Evolutionary conservation across 768 basidiomycete species (phyloP), one percentile per base, ranked within the genome.

Genomic region (Pholiota conissans): DNA sequence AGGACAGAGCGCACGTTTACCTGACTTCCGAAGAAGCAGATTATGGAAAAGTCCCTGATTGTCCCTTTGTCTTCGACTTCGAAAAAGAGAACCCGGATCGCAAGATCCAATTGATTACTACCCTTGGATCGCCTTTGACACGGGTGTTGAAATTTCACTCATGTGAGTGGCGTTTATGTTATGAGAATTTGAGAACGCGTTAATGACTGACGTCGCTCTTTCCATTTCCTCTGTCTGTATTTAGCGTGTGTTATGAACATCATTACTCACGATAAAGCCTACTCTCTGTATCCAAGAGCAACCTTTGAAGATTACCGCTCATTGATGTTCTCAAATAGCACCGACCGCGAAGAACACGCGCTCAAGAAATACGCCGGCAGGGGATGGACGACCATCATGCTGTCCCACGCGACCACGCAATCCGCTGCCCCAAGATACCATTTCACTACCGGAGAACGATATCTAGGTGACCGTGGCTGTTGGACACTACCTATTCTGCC

Each of bases 191-290:
- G 5, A 6, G 45, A 22, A n/a, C 10, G n/a, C n/a, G 27, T 32
- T 32, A 32, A 6, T 13, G 30, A 32, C 30, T 32, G 30, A n/a
- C n/a, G n/a, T n/a, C n/a, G n/a, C n/a, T n/a, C n/a, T n/a, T n/a
- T n/a, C n/a, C n/a, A n/a, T 39, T 39, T 14, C 5, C 7, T 6
- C n/a, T 39, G 37, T 18, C 30, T 16, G 37, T 9, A 45, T 34
- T 47, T 24, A 54, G 53, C 53, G 30, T 54, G 53, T 13, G 42
- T 54, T 5, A 45, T 54, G 42, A 54, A 54, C 40, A 34, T 54
- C 16, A 54, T 54, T 22, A 32, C 40, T 37, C 52, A 45, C 40
- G 52, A 54, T n/a, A 54, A 53, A 45, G 52, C 52, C 24, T 53
- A 53, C 34, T 53, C 39, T 28, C 30, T 53, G 16, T 53, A 28